Evolutionary conservation across 1,139 yeast species (phyloP), one percentile per base, ranked within the genome.

Genomic region (Taiozyma sp.): DNA sequence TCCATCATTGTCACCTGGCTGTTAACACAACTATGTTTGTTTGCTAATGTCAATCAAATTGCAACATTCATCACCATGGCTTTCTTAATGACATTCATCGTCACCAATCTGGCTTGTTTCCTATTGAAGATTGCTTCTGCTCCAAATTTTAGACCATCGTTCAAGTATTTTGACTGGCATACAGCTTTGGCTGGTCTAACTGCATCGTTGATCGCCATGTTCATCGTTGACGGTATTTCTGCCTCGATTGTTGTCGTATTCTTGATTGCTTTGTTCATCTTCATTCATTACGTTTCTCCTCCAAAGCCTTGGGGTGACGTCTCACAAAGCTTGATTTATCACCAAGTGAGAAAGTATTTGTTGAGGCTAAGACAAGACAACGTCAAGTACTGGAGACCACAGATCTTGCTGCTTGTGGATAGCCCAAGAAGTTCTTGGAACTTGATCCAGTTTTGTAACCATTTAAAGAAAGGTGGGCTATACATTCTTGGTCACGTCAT

Each of bases 281-380:
- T 87, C 52, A 93, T 93, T 55, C 98, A 93, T 67, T 90, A 91
- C 63, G 78, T 83, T 52, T 87, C 97, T 2, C 97, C 97, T 3
- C 97, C 98, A 6, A 91, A 90, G 66, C 87, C 91, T 40, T 93
- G 97, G 89, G 99, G 99, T 36, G 99, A 93, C 70, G 97, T 93
- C 29, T 91, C 98, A 2, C 98, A 93, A 69, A 81, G 91, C 46
- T 75, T 93, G 56, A 92, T 93, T 49, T 93, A 93, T 67, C 99
- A 93, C 65, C 99, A 93, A 68, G 98, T 93, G 5, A 75, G 99
- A 56, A 93, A 93, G 65, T 93, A 93, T 64, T 73, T 93, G 45
- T 40, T 64, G 40, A 75, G 96, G 49, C 74, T 93, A 45, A 81
- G 90, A 54, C 89, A 90, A 58, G 96, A 93, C 62, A 96, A 93